phyloP scores from a whole-genome alignment of 805 yeast genomes.

The Nakazawaea pomicola region DNA sequence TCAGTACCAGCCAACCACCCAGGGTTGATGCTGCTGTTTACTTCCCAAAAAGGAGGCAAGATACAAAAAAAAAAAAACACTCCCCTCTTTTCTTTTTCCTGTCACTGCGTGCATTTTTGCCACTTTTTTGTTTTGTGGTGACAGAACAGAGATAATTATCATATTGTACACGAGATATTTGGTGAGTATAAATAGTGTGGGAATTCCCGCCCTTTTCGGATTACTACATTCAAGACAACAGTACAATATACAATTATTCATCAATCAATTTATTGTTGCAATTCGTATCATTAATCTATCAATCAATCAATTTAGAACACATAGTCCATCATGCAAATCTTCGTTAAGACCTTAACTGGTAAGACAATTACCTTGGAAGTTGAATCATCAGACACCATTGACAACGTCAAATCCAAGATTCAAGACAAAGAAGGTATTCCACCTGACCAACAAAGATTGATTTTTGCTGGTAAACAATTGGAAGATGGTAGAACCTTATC shows the following conservation, averaged over 20 bases:
- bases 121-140: background rate
- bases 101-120: background rate
- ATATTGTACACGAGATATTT: background rate
- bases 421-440: constrained; percentile 41
- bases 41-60: too few species aligned
- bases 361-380: constrained; percentile 81
- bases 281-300: background rate
- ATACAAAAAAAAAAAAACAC: too few species aligned
- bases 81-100: constrained; percentile 1
- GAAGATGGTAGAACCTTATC: constrained; percentile 87
- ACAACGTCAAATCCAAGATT: constrained; percentile 37
- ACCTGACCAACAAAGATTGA: constrained; percentile 40
- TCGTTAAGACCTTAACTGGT: constrained; percentile 99
- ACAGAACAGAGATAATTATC: too few species aligned
- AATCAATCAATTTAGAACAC: constrained; percentile 7
- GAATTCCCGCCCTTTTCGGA: background rate
- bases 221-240: too few species aligned
- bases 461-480: constrained; percentile 42
- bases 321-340: constrained; percentile 69
- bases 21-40: background rate
- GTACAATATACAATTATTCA: too few species aligned
- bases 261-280: background rate
- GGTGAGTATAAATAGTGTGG: background rate
- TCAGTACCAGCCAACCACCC: too few species aligned
- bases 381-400: constrained; percentile 41